phyloP scores from a whole-genome alignment of 805 yeast species.

The Pichia ethanolica region DNA sequence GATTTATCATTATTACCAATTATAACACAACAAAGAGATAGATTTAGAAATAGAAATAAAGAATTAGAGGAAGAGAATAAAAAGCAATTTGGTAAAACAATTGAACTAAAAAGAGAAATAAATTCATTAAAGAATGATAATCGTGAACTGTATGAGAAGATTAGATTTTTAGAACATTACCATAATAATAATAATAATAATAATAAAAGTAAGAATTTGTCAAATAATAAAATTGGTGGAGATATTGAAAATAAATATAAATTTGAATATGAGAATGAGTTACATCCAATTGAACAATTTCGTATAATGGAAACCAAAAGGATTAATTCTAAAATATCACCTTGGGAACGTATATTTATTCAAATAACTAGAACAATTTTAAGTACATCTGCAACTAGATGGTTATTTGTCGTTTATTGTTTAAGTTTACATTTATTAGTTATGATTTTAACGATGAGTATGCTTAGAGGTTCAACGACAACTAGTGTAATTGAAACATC shows the following conservation, averaged over 20 bases:
- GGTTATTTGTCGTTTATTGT: slow-evolving; percentile 68
- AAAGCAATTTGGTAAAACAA: slow-evolving; percentile 43
- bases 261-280: slow-evolving; percentile 61
- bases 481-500: neutral
- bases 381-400: slow-evolving; percentile 64
- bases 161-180: slow-evolving; percentile 56
- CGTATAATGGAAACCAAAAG: slow-evolving; percentile 71
- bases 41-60: slow-evolving; percentile 75
- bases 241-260: slow-evolving; percentile 53
- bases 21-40: slow-evolving; percentile 89
- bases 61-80: slow-evolving; percentile 80
- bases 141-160: slow-evolving; percentile 69
- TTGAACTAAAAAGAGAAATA: slow-evolving; percentile 59
- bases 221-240: neutral
- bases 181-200: slow-evolving; percentile 26
- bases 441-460: slow-evolving; percentile 52
- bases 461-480: slow-evolving; percentile 28
- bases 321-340: slow-evolving; percentile 61
- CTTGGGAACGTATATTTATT: slow-evolving; percentile 70
- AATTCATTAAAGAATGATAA: slow-evolving; percentile 64
- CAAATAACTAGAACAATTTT: slow-evolving; percentile 67
- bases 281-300: slow-evolving; percentile 80
- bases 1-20: slow-evolving; percentile 64
- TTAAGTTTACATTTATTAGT: slow-evolving; percentile 67
- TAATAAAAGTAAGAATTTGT: neutral